Evolutionary conservation across 139 green algal genomes (phyloP), one percentile per base, ranked within the genome.

Genomic region (Dunaliella primolecta): DNA sequence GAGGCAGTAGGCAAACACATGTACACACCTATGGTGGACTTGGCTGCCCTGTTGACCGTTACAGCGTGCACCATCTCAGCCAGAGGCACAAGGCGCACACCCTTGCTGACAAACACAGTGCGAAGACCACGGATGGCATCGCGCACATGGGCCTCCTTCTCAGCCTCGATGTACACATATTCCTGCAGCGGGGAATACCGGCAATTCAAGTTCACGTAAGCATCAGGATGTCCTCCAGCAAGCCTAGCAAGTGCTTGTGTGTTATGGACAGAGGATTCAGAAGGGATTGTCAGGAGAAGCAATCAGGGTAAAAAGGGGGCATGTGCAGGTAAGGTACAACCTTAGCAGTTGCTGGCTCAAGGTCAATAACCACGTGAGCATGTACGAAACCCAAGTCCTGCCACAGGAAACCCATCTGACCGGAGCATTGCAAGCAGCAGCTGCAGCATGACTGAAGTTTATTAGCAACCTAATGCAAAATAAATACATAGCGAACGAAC

Each of bases 91-190:
- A 95, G 90, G 75, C 87, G 88, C 34, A 93, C 84, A 20, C 89
- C 86, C 89, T 95, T 97, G 87, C 82, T 87, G 20, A 78, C n/a
- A 78, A 93, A 96, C 29, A 98, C 88, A 78, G 91, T 92, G 82
- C 94, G 90, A 83, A 99, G 88, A 3, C 96, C 96, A 3, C 90
- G 85, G 74, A 98, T 90, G 21, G 96, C 96, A 31, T 98, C 94
- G 37, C 88, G 92, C 57, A 99, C 97, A 81, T 98, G 92, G 0
- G 89, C 88, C 90, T 99, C 96, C 89, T 96, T 97, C 71, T 94
- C 84, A 3, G 97, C 96, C 89, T 99, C 97, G 1, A 99, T 91
- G 84, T 99, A 99, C 27, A 99, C 85, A 89, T 95, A 98, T 64
- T 95, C 96, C 92, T 95, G 90, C 33, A 83, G 24, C 3, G 56